These are phyloP conservation scores for Geotrichum carabidarum DNA, from an alignment of 1,139 yeast species.

Conservation along the genomic window DNA sequence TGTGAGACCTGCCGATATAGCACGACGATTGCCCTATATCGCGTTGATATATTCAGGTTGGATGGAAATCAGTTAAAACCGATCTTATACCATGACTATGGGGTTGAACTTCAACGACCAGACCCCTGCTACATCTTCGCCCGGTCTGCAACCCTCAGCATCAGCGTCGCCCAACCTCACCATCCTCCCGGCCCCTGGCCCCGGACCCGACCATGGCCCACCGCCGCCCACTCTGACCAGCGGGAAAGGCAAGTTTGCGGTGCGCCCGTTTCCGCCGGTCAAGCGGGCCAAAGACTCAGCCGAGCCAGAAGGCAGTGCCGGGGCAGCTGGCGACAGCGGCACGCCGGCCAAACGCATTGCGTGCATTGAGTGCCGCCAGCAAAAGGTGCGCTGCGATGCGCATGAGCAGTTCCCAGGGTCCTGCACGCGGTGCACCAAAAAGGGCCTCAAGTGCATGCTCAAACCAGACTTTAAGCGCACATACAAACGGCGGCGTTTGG, in stretches of 20 bases:
- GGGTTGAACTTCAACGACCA: too few species aligned
- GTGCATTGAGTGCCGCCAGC: slow-evolving; percentile 94
- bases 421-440: slow-evolving; percentile 73
- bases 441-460: slow-evolving; percentile 63
- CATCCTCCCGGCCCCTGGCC: not conserved
- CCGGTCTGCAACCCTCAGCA: too few species aligned
- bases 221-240: not conserved
- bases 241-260: slow-evolving; percentile 2
- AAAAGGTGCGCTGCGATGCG: slow-evolving; percentile 86
- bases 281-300: not conserved
- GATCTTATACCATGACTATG: too few species aligned
- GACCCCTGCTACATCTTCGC: too few species aligned
- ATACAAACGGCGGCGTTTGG: slow-evolving; percentile 69
- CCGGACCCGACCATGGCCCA: not conserved
- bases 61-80: too few species aligned
- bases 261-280: slow-evolving; percentile 5
- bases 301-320: not conserved
- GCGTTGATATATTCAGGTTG: too few species aligned
- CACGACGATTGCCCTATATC: too few species aligned
- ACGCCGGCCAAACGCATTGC: slow-evolving; percentile 57
- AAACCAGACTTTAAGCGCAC: slow-evolving; percentile 83
- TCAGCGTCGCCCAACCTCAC: not conserved
- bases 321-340: not conserved
- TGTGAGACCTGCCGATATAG: too few species aligned
- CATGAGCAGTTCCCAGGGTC: slow-evolving; percentile 71